Evolutionary conservation across 805 yeast genomes (phyloP).

Genomic region (Myxozyma geophila): DNA sequence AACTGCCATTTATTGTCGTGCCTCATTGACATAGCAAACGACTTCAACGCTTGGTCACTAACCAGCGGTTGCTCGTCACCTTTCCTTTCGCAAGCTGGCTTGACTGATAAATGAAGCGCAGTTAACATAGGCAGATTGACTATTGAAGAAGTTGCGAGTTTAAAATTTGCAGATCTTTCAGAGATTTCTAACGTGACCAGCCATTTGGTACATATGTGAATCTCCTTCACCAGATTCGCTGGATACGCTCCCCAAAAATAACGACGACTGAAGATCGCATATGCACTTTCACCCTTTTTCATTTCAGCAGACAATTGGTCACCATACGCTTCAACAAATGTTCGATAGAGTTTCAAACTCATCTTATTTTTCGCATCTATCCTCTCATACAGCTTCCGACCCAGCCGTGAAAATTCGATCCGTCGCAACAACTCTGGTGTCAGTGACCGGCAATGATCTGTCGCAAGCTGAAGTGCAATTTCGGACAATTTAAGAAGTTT

Average conservation of each 20-base stretch:
- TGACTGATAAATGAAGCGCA: constrained; percentile 6
- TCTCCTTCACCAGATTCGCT: neutral
- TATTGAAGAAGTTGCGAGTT: neutral
- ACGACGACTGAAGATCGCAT: neutral
- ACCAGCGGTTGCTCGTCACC: neutral
- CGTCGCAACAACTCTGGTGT: neutral
- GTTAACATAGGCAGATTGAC: constrained; percentile 7
- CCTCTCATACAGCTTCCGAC: neutral
- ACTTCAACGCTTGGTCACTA: neutral
- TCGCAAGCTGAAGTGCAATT: neutral
- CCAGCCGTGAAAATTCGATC: constrained; percentile 5
- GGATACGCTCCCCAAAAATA: neutral
- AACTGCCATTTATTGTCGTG: constrained; percentile 13
- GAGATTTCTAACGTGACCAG: constrained; percentile 8
- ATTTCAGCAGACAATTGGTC: neutral
- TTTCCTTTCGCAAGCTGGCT: neutral
- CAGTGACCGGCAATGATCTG: neutral
- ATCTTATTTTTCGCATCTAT: neutral
- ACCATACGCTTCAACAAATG: constrained; percentile 10
- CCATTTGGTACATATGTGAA: neutral
- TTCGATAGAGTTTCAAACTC: neutral
- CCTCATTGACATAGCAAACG: constrained; percentile 13
- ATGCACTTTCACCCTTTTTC: neutral
- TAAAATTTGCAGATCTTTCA: neutral
- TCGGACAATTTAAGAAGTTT: neutral